phyloP scores from a whole-genome alignment of 495 filamentous ascomycete genomes.

The Terfezia boudieri region DNA sequence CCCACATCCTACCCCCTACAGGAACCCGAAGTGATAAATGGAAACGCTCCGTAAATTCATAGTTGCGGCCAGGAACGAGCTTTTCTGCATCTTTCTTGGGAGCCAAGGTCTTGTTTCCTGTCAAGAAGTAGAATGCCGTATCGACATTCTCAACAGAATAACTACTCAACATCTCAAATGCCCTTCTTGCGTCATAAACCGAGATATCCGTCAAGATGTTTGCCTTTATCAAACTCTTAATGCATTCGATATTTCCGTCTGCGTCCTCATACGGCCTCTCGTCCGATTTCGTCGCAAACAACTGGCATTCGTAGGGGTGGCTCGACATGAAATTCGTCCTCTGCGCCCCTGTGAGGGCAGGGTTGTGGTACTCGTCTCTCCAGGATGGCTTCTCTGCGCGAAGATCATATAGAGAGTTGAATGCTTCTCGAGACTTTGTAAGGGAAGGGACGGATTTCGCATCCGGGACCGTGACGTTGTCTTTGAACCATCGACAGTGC shows the following conservation, averaged over 20 bases:
- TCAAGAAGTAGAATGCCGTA: conserved; percentile 15
- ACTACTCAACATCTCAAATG: conserved; percentile 14
- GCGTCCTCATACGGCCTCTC: conserved; percentile 7
- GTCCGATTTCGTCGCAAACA: conserved; percentile 14
- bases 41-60: conserved; percentile 19
- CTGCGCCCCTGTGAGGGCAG: conserved; percentile 14
- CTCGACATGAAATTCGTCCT: conserved; percentile 23
- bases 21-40: conserved; percentile 15
- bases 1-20: conserved; percentile 16
- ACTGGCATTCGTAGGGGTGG: conserved; percentile 17
- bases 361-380: conserved; percentile 21
- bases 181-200: conserved; percentile 14
- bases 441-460: conserved; percentile 16
- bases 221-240: conserved; percentile 19
- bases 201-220: conserved; percentile 17
- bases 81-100: conserved; percentile 18
- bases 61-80: conserved; percentile 18
- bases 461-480: conserved; percentile 26
- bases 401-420: conserved; percentile 29
- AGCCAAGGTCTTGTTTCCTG: conserved; percentile 13
- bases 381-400: conserved; percentile 18
- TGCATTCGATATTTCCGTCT: conserved; percentile 20
- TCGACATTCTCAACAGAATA: conserved; percentile 18
- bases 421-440: conserved; percentile 28
- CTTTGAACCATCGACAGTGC: conserved; percentile 50